Percentiles rank a stretch among this genome's conserved stretches.
These are phyloP conservation scores for Penicillium ucsense DNA, from an alignment of 495 filamentous ascomycete genomes.

Conservation along the genomic window DNA sequence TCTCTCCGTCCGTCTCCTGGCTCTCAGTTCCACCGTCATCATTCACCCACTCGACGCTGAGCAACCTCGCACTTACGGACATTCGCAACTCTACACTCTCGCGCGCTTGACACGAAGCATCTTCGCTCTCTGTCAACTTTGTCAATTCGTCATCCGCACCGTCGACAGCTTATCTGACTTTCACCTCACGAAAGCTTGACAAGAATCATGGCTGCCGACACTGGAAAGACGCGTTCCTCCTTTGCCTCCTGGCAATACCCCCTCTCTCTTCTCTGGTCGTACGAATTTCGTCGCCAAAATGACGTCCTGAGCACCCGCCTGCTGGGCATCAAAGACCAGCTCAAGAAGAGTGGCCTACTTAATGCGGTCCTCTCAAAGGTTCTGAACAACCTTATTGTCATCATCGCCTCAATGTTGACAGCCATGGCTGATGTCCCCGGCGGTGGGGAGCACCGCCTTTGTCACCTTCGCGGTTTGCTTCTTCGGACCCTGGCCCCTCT, in stretches of 20 bases:
- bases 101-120: not conserved
- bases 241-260: not conserved
- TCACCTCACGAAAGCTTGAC: not conserved
- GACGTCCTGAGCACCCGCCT: slow-evolving; percentile 1
- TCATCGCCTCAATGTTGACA: slow-evolving; percentile 2
- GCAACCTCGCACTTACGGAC: not conserved
- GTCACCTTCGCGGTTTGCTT: slow-evolving; percentile 1
- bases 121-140: not conserved
- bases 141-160: not conserved
- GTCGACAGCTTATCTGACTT: not conserved
- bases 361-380: not conserved
- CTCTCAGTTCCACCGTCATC: not conserved
- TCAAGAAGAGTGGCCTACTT: not conserved
- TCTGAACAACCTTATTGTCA: slow-evolving; percentile 3
- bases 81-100: not conserved
- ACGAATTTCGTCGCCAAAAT: slow-evolving; percentile 27
- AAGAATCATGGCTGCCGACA: slow-evolving; percentile 1
- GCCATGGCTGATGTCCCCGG: not conserved
- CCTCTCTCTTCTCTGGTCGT: slow-evolving; percentile 23
- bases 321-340: slow-evolving; percentile 1
- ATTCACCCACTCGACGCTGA: not conserved
- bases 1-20: not conserved
- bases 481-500: not conserved
- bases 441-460: not conserved
- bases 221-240: not conserved